Conservation (phyloP, 139 green algal species). For the Zygnema circumcarinatum region DNA sequence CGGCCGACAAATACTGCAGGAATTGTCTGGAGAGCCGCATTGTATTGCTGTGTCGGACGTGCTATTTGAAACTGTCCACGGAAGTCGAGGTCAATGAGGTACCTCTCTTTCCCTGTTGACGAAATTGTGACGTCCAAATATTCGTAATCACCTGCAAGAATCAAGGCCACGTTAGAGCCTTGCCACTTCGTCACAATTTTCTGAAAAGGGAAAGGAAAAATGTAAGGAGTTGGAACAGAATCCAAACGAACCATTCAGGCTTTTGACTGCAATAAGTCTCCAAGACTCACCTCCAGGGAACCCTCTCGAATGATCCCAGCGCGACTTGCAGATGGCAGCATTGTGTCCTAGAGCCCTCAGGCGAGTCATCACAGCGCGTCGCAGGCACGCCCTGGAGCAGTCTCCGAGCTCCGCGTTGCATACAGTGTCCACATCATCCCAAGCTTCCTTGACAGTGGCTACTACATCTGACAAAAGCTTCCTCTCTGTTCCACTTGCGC, state of each 20-base stretch:
- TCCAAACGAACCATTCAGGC: no score
- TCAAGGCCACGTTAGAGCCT: neutral
- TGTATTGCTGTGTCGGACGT: constrained; percentile 25
- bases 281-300: constrained; percentile 39
- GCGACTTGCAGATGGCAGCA: constrained; percentile 41
- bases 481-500: neutral
- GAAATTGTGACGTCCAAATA: constrained; percentile 24
- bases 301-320: constrained; percentile 38
- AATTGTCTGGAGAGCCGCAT: neutral
- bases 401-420: neutral
- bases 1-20: constrained; percentile 26
- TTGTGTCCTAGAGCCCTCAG: constrained; percentile 25
- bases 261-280: no score
- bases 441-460: neutral
- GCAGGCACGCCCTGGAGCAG: neutral
- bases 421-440: neutral
- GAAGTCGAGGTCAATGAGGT: constrained; percentile 47
- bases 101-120: neutral
- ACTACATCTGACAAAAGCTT: constrained; percentile 20
- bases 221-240: no score
- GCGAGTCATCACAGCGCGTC: constrained; percentile 22
- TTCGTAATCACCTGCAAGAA: constrained; percentile 42
- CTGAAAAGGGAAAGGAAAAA: no score
- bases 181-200: neutral
- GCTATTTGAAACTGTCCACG: constrained; percentile 41